phyloP scores from a whole-genome alignment of 257 asterid species.

The Striga asiatica region DNA sequence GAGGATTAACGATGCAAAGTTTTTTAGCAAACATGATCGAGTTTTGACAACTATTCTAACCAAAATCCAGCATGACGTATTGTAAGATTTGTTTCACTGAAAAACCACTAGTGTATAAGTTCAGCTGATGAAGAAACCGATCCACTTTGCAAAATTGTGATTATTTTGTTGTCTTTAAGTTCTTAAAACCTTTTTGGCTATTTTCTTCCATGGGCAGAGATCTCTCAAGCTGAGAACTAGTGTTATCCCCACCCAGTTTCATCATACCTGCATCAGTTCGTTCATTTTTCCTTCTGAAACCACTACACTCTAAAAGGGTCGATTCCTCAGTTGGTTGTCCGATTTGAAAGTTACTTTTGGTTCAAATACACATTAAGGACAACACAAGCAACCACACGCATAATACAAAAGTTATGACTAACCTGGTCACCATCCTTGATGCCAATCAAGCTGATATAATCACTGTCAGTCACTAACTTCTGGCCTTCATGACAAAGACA shows the following conservation, averaged over 20 bases:
- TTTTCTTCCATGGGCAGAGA: background rate
- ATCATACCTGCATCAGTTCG: background rate
- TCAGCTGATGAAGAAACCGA: background rate
- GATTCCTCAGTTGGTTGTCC: background rate
- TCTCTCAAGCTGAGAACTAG: background rate
- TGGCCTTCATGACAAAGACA: conserved; percentile 60
- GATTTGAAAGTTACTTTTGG: background rate
- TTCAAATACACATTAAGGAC: too few relatives aligned
- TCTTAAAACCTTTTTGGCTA: too few relatives aligned
- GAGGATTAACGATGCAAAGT: background rate
- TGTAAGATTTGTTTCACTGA: background rate
- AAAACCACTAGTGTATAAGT: background rate
- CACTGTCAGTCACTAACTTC: conserved; percentile 43
- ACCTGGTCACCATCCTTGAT: conserved; percentile 85
- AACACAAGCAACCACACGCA: background rate
- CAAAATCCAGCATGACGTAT: background rate
- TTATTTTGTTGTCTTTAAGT: too few relatives aligned
- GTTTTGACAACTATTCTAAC: background rate
- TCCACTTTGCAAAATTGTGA: background rate
- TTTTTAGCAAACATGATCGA: background rate
- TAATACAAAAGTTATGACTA: conserved; percentile 12
- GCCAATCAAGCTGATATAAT: conserved; percentile 42
- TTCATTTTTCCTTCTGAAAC: conserved; percentile 2
- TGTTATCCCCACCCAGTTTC: background rate
- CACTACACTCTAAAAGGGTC: background rate